Evolutionary conservation across 345 rosid genomes (phyloP).

Genomic region (Salix arbutifolia): DNA sequence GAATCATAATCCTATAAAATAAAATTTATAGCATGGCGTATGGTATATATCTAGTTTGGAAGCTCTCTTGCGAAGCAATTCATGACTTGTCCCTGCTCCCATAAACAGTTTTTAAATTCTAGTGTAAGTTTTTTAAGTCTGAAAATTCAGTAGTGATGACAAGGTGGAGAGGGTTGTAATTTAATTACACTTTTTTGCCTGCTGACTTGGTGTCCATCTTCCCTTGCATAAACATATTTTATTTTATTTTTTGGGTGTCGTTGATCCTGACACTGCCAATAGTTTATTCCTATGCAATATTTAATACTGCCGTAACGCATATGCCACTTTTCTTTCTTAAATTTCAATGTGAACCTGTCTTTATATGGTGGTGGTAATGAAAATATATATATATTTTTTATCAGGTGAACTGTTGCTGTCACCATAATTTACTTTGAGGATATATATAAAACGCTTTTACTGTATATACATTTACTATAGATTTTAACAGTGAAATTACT

Average conservation of each 20-base stretch:
- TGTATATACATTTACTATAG: no score
- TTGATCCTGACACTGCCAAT: constrained; percentile 5
- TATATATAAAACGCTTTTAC: no score
- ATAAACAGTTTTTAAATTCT: background rate
- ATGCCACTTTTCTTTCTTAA: no score
- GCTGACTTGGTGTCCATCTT: constrained; percentile 19
- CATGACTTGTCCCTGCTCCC: constrained; percentile 1
- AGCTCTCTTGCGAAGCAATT: constrained; percentile 17
- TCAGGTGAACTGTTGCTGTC: background rate
- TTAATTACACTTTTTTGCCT: background rate
- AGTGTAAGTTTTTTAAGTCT: background rate
- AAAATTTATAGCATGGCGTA: background rate
- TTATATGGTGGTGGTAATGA: no score
- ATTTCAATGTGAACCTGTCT: no score
- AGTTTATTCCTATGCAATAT: background rate
- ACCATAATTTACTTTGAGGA: no score
- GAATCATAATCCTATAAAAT: constrained; percentile 5
- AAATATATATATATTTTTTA: no score
- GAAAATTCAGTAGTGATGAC: constrained; percentile 24
- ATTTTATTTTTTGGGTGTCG: no score
- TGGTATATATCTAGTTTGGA: constrained; percentile 12
- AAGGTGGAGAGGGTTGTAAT: constrained; percentile 20
- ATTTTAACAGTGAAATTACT: no score
- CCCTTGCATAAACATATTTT: background rate
- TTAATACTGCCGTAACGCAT: background rate